phyloP scores from a whole-genome alignment of 768 basidiomycete genomes.

The Mycena leptocephala region DNA sequence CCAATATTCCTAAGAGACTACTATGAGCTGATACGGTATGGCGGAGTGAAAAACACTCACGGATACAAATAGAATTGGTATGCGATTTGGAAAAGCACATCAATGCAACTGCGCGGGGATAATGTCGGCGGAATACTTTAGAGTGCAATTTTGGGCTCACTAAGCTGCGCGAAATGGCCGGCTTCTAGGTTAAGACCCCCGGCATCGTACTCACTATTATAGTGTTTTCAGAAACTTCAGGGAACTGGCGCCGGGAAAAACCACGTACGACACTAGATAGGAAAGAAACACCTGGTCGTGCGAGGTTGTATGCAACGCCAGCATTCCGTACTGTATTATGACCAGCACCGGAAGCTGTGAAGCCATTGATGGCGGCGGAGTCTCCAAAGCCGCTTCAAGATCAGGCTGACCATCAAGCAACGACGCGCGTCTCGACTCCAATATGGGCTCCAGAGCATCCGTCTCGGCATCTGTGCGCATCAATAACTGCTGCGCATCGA shows the following conservation, averaged over 20 bases:
- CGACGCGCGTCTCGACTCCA: slow-evolving; percentile 61
- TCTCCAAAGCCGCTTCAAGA: slow-evolving; percentile 63
- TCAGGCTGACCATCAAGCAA: slow-evolving; percentile 48
- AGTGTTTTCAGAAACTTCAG: slow-evolving; percentile 22
- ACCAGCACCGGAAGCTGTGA: slow-evolving; percentile 87
- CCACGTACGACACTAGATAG: slow-evolving; percentile 88
- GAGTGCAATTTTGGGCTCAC: slow-evolving; percentile 57
- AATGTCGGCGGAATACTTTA: background rate
- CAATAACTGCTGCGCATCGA: slow-evolving; percentile 80
- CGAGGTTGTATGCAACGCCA: slow-evolving; percentile 91
- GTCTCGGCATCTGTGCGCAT: slow-evolving; percentile 58
- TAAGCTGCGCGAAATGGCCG: slow-evolving; percentile 93
- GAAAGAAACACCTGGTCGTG: slow-evolving; percentile 95
- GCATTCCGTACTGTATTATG: slow-evolving; percentile 91
- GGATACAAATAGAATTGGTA: slow-evolving; percentile 95
- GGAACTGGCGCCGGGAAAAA: background rate
- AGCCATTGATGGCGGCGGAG: slow-evolving; percentile 72
- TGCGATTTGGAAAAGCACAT: slow-evolving; percentile 97
- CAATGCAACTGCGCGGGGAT: slow-evolving; percentile 74
- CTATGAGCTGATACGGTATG: background rate
- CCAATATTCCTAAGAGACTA: slow-evolving; percentile 73
- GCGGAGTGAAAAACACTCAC: slow-evolving; percentile 61
- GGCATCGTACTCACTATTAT: slow-evolving; percentile 77
- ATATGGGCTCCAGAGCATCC: slow-evolving; percentile 66
- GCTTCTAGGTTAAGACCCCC: slow-evolving; percentile 96